A percentile compares a stretch with the other conserved stretches of the same genome.
Evolutionary conservation across 2,329 filamentous ascomycete genomes (phyloP).

Genomic region (Sodiomyces alkalinus): DNA sequence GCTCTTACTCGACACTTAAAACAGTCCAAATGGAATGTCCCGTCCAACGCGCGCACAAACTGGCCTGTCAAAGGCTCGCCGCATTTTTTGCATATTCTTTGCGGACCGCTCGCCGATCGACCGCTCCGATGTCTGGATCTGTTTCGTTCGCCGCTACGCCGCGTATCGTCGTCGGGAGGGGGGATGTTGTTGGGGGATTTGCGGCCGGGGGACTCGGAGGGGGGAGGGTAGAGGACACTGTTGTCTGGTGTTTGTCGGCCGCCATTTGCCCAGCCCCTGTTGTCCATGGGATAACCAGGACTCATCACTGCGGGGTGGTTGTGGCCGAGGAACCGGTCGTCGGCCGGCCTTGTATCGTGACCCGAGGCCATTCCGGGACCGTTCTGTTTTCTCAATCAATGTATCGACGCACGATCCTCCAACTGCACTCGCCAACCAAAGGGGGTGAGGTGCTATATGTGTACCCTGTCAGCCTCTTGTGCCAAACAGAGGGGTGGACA

Average conservation of each 20-base stretch:
- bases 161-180: conserved; percentile 22
- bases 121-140: conserved; percentile 37
- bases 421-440: too few species aligned
- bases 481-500: too few species aligned
- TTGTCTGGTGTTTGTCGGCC: conserved; percentile 21
- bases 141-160: conserved; percentile 41
- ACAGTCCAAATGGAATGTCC: conserved; percentile 93
- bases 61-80: conserved; percentile 78
- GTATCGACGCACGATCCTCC: too few species aligned
- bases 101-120: conserved; percentile 41
- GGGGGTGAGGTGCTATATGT: too few species aligned
- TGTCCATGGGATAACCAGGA: conserved; percentile 16
- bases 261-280: conserved; percentile 20
- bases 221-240: conserved; percentile 16
- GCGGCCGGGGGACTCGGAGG: conserved; percentile 19
- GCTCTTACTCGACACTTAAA: conserved; percentile 76
- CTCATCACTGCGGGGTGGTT: conserved; percentile 15
- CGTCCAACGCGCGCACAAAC: conserved; percentile 85
- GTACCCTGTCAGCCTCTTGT: too few species aligned
- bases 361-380: conserved; percentile 25
- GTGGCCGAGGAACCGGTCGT: conserved; percentile 21
- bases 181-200: conserved; percentile 7
- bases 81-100: conserved; percentile 73
- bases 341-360: conserved; percentile 25
- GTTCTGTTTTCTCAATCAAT: too few species aligned